Evolutionary conservation across 768 basidiomycete species (phyloP).

Genomic region (Asterophora lycoperdoides): DNA sequence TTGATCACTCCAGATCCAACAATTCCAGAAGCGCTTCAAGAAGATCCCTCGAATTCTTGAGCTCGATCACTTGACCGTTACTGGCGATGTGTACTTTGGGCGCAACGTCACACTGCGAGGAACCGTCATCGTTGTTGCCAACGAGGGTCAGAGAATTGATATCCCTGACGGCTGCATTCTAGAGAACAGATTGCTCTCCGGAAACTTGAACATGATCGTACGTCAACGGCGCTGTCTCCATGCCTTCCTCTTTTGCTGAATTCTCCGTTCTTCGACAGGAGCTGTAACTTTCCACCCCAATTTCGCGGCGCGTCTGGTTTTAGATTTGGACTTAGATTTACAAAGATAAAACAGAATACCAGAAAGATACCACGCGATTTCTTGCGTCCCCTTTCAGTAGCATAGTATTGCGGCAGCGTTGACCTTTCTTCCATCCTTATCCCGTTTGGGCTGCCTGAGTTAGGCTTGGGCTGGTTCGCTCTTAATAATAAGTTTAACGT

Average conservation of each 20-base stretch:
- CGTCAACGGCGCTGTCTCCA: constrained; percentile 13
- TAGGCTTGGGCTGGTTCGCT: neutral
- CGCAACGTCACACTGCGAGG: constrained; percentile 82
- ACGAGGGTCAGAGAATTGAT: constrained; percentile 78
- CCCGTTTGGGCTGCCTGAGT: neutral
- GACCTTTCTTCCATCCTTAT: neutral
- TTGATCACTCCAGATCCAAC: constrained; percentile 50
- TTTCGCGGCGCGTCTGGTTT: neutral
- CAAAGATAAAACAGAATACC: constrained; percentile 2
- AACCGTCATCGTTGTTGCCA: constrained; percentile 85
- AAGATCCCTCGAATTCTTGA: constrained; percentile 89
- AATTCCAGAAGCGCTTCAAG: constrained; percentile 95
- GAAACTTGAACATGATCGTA: constrained; percentile 81
- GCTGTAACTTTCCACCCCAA: constrained; percentile 19
- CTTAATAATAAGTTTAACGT: constrained; percentile 11
- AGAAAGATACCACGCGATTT: constrained; percentile 11
- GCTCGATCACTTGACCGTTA: constrained; percentile 91
- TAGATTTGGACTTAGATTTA: constrained; percentile 13
- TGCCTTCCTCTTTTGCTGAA: neutral
- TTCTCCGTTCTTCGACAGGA: constrained; percentile 19
- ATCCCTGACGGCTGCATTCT: constrained; percentile 80
- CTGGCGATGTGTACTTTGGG: constrained; percentile 89
- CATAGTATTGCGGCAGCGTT: constrained; percentile 1
- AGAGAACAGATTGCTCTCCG: constrained; percentile 77
- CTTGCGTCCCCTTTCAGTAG: neutral